Evolutionary conservation across 1,284 basidiomycete species (phyloP), one percentile per base, ranked within the genome.

Genomic region (Leccinum angustisporum): DNA sequence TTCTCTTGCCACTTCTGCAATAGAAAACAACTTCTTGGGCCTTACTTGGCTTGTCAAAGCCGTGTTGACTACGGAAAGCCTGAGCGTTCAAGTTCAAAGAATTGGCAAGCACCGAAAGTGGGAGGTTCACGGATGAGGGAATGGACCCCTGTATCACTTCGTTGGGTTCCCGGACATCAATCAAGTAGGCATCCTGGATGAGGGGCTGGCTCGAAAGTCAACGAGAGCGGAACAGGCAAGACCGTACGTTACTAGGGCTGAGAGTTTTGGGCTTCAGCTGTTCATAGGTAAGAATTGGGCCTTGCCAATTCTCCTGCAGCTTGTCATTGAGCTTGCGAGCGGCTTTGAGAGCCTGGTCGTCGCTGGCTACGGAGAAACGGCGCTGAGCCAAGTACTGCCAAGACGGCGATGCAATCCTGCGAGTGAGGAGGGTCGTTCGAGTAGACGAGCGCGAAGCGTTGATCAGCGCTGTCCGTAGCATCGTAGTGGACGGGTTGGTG

Each of bases 71-170:
- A 66, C 84, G 80, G 79, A 94, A 95, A 21, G 80, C 78, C 16
- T 81, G 81, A 2, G 83, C 77, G 56, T 81, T 76, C 60, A 91
- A 77, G 66, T 86, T 80, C 55, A 99, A 77, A 6, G 94, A 87
- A 53, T 83, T 84, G 48, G 86, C 78, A 58, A 99, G 84, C 21
- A 84, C 82, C 4, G 92, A 92, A 25, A 99, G 85, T 6, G 97
- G 97, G 13, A 99, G 79, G 75, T 97, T 96, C 70, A 99, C 95
- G 5, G 96, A 86, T 11, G 94, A 95, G 4, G 97, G 97, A 70
- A 99, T 98, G 72, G 92, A 92, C 31, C 97, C 97, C 75, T 97
- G 92, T 3, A 91, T 84, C 38, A 96, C 93, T 76, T 99, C 97
- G 67, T 94, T 87, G 4, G 91, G 91, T 76, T 99, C 97, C 34